Evolutionary conservation across 768 basidiomycete species (phyloP).

Genomic region (Boletus rex-veris): DNA sequence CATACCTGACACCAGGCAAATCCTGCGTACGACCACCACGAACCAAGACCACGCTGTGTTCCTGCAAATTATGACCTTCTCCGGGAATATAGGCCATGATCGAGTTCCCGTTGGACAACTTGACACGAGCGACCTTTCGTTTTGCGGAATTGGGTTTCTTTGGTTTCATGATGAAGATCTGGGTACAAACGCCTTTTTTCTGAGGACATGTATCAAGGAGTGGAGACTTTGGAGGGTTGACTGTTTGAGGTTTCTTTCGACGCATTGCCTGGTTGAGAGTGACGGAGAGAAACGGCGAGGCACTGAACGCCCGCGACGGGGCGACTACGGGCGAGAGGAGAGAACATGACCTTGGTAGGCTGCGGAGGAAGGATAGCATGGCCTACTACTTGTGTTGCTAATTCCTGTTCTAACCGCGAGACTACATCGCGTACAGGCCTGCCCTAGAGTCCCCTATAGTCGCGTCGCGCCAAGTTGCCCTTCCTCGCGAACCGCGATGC

Average conservation of each 20-base stretch:
- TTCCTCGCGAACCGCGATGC: constrained; percentile 25
- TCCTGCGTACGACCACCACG: constrained; percentile 95
- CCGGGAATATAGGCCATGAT: constrained; percentile 94
- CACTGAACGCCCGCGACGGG: constrained; percentile 54
- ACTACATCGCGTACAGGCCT: constrained; percentile 25
- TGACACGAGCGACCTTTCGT: constrained; percentile 93
- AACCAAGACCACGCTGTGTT: constrained; percentile 94
- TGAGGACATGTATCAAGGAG: constrained; percentile 78
- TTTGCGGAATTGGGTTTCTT: constrained; percentile 99
- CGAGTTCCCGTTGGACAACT: constrained; percentile 83
- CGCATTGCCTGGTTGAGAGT: constrained; percentile 90
- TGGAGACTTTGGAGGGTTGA: constrained; percentile 60
- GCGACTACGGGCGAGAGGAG: not conserved
- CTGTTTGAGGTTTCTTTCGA: constrained; percentile 57
- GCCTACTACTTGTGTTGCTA: not conserved
- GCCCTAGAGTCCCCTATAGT: constrained; percentile 25
- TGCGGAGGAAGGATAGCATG: constrained; percentile 30
- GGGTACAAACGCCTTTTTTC: constrained; percentile 87
- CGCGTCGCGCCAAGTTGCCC: constrained; percentile 18
- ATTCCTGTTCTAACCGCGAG: not conserved
- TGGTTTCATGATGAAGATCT: constrained; percentile 76
- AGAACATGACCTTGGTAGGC: constrained; percentile 21
- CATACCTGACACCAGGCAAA: constrained; percentile 93
- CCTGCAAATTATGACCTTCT: constrained; percentile 97
- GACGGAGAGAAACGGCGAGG: constrained; percentile 51